Evolutionary conservation across 805 yeast species (phyloP), one percentile per base, ranked within the genome.

Genomic region (Candida dendrica): DNA sequence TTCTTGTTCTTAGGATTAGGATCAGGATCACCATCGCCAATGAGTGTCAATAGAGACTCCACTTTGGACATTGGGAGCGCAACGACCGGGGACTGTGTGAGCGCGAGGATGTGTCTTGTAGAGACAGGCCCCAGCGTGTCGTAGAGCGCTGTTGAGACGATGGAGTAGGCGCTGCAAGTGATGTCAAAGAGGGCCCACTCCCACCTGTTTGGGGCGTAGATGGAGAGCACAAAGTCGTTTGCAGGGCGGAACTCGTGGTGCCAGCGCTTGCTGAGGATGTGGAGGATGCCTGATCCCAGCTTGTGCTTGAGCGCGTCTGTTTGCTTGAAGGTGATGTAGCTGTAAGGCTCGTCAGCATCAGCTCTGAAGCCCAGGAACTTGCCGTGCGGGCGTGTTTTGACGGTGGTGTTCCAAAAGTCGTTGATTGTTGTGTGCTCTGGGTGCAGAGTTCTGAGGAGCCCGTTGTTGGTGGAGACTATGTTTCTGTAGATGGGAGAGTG

Each of bases 131-230:
- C 79, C 40, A 74, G 52, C 13, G 78, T 72, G 41, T 74, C 78
- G 51, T 74, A 74, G 20, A 74, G 53, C 3, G 75, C 66, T 9
- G 75, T 74, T 40, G 66, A 63, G 5, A 70, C 53, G 36, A 63
- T 69, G 60, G 68, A 68, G 61, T 71, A 78, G 11, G 73, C 64
- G 27, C 66, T 67, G 53, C 82, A 76, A 0, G 86, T 84, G 49
- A 80, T 58, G 58, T 82, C 89, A 18, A 82, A 58, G 13, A 81
- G 51, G 15, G 68, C 63, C 89, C 89, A 82, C 59, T 81, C 84
- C 13, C 69, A 60, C 37, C 78, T 62, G 54, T 80, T 80, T 27
- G 65, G 60, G 16, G 81, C 69, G 50, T 73, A 71, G 8, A 80
- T 52, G 3, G 80, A 61, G 22, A 79, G 71, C 30, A 77, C 61